phyloP scores from a whole-genome alignment of 352 stramenopile species.

The Thalassiosira mediterranea region DNA sequence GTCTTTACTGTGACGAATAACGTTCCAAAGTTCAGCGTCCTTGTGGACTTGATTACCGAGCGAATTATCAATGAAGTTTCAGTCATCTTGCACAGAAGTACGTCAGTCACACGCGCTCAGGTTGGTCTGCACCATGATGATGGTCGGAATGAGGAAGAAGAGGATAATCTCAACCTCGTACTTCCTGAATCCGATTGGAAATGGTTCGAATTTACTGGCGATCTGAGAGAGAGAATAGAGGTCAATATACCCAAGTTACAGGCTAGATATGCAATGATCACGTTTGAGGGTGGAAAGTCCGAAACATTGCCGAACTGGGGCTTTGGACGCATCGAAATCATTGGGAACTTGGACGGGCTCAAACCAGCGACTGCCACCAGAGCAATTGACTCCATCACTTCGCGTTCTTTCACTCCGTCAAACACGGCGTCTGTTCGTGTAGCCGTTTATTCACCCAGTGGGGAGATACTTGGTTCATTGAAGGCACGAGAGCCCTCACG shows the following conservation, averaged over 20 bases:
- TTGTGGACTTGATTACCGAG: constrained; percentile 22
- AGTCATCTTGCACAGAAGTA: constrained; percentile 16
- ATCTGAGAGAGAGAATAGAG: constrained; percentile 9
- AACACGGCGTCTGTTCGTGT: constrained; percentile 20
- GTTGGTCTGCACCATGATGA: constrained; percentile 28
- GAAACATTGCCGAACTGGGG: constrained; percentile 29
- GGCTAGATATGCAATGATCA: constrained; percentile 28
- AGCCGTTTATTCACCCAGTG: constrained; percentile 15
- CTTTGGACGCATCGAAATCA: constrained; percentile 18
- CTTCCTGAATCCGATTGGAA: constrained; percentile 23
- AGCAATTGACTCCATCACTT: not conserved
- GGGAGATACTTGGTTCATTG: constrained; percentile 29
- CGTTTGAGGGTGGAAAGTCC: constrained; percentile 19
- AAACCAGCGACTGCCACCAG: constrained; percentile 1
- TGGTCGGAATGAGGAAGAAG: constrained; percentile 31
- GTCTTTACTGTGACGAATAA: constrained; percentile 25
- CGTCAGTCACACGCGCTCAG: not conserved
- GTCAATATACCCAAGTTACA: constrained; percentile 10
- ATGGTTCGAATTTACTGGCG: constrained; percentile 20
- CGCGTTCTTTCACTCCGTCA: constrained; percentile 21
- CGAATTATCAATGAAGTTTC: constrained; percentile 22
- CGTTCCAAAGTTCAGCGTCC: constrained; percentile 24
- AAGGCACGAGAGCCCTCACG: constrained; percentile 31
- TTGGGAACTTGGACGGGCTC: constrained; percentile 28
- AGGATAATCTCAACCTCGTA: constrained; percentile 13